phyloP scores from a whole-genome alignment of 1,284 basidiomycete species.

The Naganishia albida region DNA sequence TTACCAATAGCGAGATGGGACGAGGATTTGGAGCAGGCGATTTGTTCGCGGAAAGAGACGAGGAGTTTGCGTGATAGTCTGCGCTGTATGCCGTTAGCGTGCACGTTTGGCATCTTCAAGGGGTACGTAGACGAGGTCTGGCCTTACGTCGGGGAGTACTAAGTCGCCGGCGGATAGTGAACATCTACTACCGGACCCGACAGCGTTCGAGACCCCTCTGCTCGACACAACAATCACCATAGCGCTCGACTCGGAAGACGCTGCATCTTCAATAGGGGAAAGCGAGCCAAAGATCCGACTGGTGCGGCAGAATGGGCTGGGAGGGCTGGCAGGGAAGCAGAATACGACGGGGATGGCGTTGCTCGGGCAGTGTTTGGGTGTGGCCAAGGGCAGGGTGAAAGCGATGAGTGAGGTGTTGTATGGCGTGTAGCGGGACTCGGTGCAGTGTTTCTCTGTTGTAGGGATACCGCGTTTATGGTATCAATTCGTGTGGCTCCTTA shows the following conservation, averaged over 20 bases:
- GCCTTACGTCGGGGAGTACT: conserved; percentile 1
- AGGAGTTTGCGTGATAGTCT: conserved; percentile 58
- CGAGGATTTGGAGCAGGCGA: conserved; percentile 66
- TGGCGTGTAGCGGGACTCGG: background rate
- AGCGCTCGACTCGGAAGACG: conserved; percentile 19
- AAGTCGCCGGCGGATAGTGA: conserved; percentile 55
- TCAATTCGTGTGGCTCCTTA: too few species aligned
- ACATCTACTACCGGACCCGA: conserved; percentile 76
- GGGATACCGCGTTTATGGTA: background rate
- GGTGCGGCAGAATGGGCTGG: conserved; percentile 33
- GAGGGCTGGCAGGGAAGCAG: conserved; percentile 26
- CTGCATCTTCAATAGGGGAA: background rate
- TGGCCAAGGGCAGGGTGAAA: conserved; percentile 25
- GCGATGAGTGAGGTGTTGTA: conserved; percentile 30
- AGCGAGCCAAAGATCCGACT: conserved; percentile 27
- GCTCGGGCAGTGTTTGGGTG: conserved; percentile 30
- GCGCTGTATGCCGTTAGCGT: conserved; percentile 61
- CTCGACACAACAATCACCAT: conserved; percentile 31
- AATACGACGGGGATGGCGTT: conserved; percentile 24
- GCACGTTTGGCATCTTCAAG: conserved; percentile 80
- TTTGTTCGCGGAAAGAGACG: conserved; percentile 63
- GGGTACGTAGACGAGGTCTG: too few species aligned
- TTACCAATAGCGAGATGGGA: conserved; percentile 74
- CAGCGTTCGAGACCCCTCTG: conserved; percentile 68
- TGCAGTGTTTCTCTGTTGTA: conserved; percentile 13